Percentiles rank a stretch among this genome's conserved stretches.
Conservation (phyloP, 2,329 filamentous ascomycete genomes). For the Polytolypa hystricis region DNA sequence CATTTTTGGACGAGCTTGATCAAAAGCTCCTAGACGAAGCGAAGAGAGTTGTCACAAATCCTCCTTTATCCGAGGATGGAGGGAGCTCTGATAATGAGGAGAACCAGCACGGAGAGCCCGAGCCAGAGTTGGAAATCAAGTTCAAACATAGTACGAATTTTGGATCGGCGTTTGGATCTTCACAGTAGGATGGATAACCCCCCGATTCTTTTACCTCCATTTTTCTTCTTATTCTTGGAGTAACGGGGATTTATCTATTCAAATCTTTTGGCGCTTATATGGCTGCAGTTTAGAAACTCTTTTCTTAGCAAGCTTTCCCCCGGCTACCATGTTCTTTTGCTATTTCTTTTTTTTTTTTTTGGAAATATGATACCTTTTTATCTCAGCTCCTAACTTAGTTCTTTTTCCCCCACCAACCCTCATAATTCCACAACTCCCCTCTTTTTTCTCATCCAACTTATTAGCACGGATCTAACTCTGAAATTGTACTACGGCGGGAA, state of each 20-base stretch:
- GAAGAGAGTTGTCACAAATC: slow-evolving; percentile 20
- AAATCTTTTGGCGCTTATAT: too few relatives aligned
- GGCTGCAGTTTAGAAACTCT: too few relatives aligned
- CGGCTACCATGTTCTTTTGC: too few relatives aligned
- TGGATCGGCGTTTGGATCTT: slow-evolving; percentile 35
- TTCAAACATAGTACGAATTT: slow-evolving; percentile 37
- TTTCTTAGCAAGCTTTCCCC: too few relatives aligned
- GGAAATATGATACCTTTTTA: too few relatives aligned
- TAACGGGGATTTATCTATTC: background rate
- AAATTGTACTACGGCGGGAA: too few relatives aligned
- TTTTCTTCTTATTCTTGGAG: background rate
- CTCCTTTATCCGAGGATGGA: slow-evolving; percentile 13
- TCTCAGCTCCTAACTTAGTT: too few relatives aligned
- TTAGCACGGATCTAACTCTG: too few relatives aligned
- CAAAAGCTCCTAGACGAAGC: slow-evolving; percentile 34
- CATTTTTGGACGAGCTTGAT: slow-evolving; percentile 33
- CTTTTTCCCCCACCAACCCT: too few relatives aligned
- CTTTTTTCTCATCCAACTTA: too few relatives aligned
- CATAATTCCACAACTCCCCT: too few relatives aligned
- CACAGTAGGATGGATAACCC: background rate
- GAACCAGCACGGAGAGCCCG: slow-evolving; percentile 18
- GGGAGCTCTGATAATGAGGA: slow-evolving; percentile 17
- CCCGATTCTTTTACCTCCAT: background rate
- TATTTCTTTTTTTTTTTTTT: too few relatives aligned
- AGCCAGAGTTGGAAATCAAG: slow-evolving; percentile 32